These are phyloP conservation scores for Scleroderma citrinum DNA, from an alignment of 768 basidiomycete species.

Conservation along the genomic window DNA sequence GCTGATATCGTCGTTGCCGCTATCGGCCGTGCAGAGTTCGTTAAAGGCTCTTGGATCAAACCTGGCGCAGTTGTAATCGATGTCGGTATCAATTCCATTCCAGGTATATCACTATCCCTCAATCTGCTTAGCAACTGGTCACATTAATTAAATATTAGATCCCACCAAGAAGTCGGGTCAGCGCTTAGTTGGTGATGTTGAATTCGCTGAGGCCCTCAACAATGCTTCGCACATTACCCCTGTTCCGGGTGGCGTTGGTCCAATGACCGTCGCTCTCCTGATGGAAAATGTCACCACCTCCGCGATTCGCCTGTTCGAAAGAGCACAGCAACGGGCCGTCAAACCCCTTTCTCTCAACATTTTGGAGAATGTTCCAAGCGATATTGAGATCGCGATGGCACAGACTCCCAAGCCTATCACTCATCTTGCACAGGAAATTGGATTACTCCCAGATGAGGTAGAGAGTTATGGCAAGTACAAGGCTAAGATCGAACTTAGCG, in stretches of 20 bases:
- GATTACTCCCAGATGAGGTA: slow-evolving; percentile 77
- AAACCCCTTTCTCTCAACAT: slow-evolving; percentile 76
- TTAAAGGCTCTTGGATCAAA: slow-evolving; percentile 94
- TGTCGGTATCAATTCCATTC: slow-evolving; percentile 95
- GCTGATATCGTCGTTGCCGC: slow-evolving; percentile 96
- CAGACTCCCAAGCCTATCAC: slow-evolving; percentile 89
- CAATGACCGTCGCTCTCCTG: slow-evolving; percentile 99
- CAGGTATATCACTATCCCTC: slow-evolving; percentile 44
- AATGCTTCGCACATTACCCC: slow-evolving; percentile 92
- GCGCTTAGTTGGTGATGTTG: slow-evolving; percentile 93
- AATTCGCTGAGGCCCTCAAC: slow-evolving; percentile 67
- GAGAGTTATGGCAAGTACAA: slow-evolving; percentile 96
- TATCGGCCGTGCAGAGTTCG: slow-evolving; percentile 88
- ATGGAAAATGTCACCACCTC: slow-evolving; percentile 91
- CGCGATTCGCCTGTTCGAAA: slow-evolving; percentile 76
- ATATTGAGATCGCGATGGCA: slow-evolving; percentile 94
- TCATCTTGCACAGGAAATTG: slow-evolving; percentile 83
- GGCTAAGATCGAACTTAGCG: slow-evolving; percentile 90
- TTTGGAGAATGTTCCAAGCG: slow-evolving; percentile 84
- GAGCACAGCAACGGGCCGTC: slow-evolving; percentile 58
- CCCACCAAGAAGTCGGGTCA: slow-evolving; percentile 90
- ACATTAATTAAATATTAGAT: slow-evolving; percentile 40
- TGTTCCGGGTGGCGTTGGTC: slow-evolving; percentile 97
- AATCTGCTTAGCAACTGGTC: not conserved
- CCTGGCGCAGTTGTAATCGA: slow-evolving; percentile 94